A percentile compares a stretch with the other conserved stretches of the same genome.
Conservation (phyloP, 2,329 filamentous ascomycete genomes). For the Hymenoscyphus occultus region DNA sequence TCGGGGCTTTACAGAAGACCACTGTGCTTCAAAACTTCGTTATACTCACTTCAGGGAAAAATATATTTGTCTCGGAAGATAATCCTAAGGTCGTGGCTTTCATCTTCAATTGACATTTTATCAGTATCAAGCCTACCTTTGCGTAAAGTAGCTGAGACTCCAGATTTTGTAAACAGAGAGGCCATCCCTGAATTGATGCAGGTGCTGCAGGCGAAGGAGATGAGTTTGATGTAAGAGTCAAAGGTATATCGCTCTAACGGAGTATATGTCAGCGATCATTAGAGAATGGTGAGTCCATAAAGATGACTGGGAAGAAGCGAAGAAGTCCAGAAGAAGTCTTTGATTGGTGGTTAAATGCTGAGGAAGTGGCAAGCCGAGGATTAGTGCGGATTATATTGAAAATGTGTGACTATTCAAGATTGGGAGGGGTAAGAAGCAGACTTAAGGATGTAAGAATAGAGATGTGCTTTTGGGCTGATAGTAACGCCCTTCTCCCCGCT, state of each 20-base stretch:
- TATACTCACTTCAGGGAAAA: conserved; percentile 40
- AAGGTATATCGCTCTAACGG: not conserved
- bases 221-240: not conserved
- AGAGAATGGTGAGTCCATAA: too few species aligned
- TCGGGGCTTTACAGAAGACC: conserved; percentile 35
- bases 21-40: conserved; percentile 32
- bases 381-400: too few species aligned
- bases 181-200: conserved; percentile 4
- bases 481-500: too few species aligned
- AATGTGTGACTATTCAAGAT: too few species aligned
- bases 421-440: too few species aligned
- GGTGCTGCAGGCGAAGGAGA: conserved; percentile 15
- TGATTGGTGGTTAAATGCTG: too few species aligned
- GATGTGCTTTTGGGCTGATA: too few species aligned
- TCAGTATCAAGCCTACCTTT: conserved; percentile 41
- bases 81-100: conserved; percentile 39
- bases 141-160: conserved; percentile 40
- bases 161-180: conserved; percentile 39
- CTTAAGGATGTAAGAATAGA: too few species aligned
- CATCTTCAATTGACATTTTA: conserved; percentile 44
- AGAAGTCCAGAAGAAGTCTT: too few species aligned
- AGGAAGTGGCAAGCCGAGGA: too few species aligned
- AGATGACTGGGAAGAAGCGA: too few species aligned
- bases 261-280: too few species aligned
- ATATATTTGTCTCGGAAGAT: conserved; percentile 42